Percentiles rank a stretch among this genome's conserved stretches.
Conservation (phyloP, 176 grass and related monocot genomes). For the Oryza glumipatula region DNA sequence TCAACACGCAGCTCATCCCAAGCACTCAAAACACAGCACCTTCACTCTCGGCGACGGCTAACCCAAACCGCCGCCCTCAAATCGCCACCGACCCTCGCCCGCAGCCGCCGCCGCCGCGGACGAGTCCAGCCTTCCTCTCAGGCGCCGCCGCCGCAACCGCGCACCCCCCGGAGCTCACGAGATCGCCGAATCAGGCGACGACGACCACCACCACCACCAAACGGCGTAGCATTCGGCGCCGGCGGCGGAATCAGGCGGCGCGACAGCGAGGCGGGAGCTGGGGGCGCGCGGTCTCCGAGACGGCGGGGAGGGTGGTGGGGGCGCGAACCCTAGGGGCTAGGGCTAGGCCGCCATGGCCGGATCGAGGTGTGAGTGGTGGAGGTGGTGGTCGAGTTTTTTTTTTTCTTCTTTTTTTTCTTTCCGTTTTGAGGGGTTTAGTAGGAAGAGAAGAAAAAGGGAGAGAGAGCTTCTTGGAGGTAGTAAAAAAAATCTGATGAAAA, state of each 20-base stretch:
- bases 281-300: not conserved
- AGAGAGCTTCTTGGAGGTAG: constrained; percentile 7
- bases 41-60: constrained; percentile 15
- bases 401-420: not conserved
- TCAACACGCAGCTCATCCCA: not conserved
- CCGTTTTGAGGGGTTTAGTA: constrained; percentile 27
- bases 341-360: constrained; percentile 52
- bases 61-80: not conserved
- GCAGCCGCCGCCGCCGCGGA: not conserved
- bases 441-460: not conserved
- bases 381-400: constrained; percentile 19
- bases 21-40: not conserved
- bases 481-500: constrained; percentile 9
- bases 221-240: constrained; percentile 27
- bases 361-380: constrained; percentile 48
- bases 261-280: constrained; percentile 17
- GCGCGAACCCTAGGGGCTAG: constrained; percentile 51
- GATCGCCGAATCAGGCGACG: constrained; percentile 23
- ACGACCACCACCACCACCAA: not conserved
- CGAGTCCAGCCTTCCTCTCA: not conserved
- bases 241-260: constrained; percentile 30
- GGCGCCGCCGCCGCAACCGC: not conserved
- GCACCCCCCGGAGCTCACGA: constrained; percentile 3
- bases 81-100: not conserved
- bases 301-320: not conserved